A percentile compares a stretch with the other conserved stretches of the same genome.
phyloP scores from a whole-genome alignment of 257 asterid genomes.

The Ophiorrhiza pumila region DNA sequence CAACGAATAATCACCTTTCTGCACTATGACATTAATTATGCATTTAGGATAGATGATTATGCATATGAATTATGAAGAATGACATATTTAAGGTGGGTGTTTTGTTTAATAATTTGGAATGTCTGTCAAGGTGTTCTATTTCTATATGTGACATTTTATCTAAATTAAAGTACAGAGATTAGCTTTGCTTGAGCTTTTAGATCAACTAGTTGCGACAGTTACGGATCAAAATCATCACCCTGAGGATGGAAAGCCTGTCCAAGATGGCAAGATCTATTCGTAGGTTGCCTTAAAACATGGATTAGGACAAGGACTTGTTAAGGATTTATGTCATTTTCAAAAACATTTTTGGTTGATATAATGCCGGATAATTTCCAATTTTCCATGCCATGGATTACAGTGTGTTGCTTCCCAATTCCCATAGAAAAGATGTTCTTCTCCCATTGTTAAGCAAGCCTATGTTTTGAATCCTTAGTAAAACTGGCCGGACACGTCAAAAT shows the following conservation, averaged over 20 bases:
- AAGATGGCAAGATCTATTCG: neutral
- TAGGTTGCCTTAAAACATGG: slow-evolving; percentile 4
- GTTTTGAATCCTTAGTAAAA: no score
- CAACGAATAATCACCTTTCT: slow-evolving; percentile 13
- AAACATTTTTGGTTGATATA: neutral
- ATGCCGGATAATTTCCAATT: neutral
- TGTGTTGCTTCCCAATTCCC: no score
- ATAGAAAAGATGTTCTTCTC: no score
- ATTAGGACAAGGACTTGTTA: neutral
- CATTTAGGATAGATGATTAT: neutral
- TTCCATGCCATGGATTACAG: neutral
- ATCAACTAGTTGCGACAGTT: slow-evolving; percentile 4
- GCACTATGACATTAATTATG: neutral
- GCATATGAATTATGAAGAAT: neutral
- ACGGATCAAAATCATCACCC: slow-evolving; percentile 22
- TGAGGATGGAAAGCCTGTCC: neutral
- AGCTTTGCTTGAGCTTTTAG: slow-evolving; percentile 5
- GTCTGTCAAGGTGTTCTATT: slow-evolving; percentile 5
- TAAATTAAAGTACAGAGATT: slow-evolving; percentile 22
- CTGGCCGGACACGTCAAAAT: neutral
- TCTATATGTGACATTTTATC: neutral
- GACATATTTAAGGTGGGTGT: neutral
- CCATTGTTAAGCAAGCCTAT: neutral
- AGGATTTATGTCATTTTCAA: neutral
- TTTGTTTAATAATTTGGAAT: slow-evolving; percentile 18